Percentiles rank a stretch among this genome's conserved stretches.
Evolutionary conservation across 345 rosid species (phyloP).

Genomic region (Citropsis articulata): DNA sequence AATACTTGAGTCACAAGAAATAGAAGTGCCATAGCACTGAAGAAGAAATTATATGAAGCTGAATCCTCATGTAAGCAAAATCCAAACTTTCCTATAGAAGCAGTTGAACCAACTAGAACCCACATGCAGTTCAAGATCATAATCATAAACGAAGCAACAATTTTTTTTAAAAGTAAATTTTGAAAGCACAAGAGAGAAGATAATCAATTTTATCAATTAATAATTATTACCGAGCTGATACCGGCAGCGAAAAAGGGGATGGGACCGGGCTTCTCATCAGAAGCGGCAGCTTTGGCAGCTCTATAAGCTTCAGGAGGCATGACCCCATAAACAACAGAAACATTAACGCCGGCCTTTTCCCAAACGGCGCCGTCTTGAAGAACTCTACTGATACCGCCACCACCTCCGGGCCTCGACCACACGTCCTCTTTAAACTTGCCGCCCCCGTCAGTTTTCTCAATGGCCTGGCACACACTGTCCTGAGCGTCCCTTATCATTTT

Average conservation of each 20-base stretch:
- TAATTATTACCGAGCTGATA: conserved; percentile 68
- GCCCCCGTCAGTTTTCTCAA: conserved; percentile 60
- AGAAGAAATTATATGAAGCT: background rate
- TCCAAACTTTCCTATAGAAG: background rate
- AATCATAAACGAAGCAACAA: background rate
- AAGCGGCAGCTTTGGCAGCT: conserved; percentile 72
- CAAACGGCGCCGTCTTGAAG: conserved; percentile 87
- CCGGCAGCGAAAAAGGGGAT: conserved; percentile 96
- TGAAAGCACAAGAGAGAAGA: background rate
- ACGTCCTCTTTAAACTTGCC: conserved; percentile 92
- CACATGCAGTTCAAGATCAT: background rate
- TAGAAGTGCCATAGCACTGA: background rate
- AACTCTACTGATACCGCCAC: conserved; percentile 97
- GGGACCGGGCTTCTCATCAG: conserved; percentile 77
- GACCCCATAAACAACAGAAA: conserved; percentile 89
- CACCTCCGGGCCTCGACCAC: conserved; percentile 98
- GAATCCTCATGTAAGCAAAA: background rate
- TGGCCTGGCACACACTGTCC: conserved; percentile 70
- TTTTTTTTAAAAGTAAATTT: too few species aligned
- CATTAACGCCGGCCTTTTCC: conserved; percentile 98
- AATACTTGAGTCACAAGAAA: background rate
- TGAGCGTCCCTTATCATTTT: conserved; percentile 83
- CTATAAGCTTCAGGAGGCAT: conserved; percentile 99
- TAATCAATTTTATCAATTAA: background rate
- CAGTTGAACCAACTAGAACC: background rate